These are phyloP conservation scores for Xylaria polymorpha DNA, from an alignment of 2,329 filamentous ascomycete species.

Conservation along the genomic window DNA sequence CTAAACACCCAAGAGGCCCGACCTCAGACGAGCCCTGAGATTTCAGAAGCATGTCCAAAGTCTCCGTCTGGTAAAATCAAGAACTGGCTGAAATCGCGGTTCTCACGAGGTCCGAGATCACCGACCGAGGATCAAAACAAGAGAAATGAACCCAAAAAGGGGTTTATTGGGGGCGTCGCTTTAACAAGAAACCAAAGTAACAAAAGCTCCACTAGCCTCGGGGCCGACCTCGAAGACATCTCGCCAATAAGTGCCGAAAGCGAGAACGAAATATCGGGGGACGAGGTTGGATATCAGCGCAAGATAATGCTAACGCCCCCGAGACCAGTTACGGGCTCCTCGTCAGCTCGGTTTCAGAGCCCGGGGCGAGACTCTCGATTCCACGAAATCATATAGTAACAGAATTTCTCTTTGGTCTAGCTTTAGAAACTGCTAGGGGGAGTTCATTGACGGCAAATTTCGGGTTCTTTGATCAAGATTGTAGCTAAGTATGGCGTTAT, in stretches of 20 bases:
- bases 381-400: slow-evolving; percentile 62
- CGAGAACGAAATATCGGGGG: slow-evolving; percentile 53
- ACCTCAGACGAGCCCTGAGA: slow-evolving; percentile 31
- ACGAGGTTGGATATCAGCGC: slow-evolving; percentile 58
- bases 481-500: slow-evolving; percentile 9
- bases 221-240: slow-evolving; percentile 42
- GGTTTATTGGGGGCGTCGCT: slow-evolving; percentile 64
- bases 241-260: slow-evolving; percentile 50
- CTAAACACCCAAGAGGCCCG: slow-evolving; percentile 24
- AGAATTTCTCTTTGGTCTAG: too few relatives aligned
- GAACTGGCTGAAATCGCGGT: slow-evolving; percentile 67
- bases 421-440: not conserved
- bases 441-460: not conserved
- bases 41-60: slow-evolving; percentile 39
- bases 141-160: slow-evolving; percentile 50
- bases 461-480: slow-evolving; percentile 33
- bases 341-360: slow-evolving; percentile 58
- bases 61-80: slow-evolving; percentile 55
- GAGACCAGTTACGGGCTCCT: slow-evolving; percentile 51
- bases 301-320: slow-evolving; percentile 55
- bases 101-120: slow-evolving; percentile 59
- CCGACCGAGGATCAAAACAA: slow-evolving; percentile 51
- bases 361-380: slow-evolving; percentile 69
- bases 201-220: slow-evolving; percentile 58
- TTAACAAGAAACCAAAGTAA: slow-evolving; percentile 56